phyloP scores from a whole-genome alignment of 2,329 filamentous ascomycete genomes.

The Talaromyces sp. region DNA sequence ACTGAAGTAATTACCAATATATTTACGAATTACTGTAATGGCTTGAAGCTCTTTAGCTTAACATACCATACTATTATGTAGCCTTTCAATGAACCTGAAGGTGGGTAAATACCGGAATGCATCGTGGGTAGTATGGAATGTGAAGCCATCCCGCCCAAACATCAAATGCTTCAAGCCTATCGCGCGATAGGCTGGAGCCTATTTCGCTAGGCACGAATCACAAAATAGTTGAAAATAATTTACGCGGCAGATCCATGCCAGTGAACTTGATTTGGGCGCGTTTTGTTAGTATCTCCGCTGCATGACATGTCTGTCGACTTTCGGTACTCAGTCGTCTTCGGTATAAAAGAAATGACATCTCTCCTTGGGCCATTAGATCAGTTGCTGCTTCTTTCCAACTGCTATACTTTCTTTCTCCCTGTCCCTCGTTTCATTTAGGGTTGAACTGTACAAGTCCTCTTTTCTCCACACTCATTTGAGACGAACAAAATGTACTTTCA shows the following conservation, averaged over 20 bases:
- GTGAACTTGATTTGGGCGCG: background rate
- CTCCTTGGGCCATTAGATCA: background rate
- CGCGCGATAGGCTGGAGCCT: conserved; percentile 15
- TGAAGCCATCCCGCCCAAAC: conserved; percentile 6
- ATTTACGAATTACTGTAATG: background rate
- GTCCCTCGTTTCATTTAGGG: conserved; percentile 11
- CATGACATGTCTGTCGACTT: background rate
- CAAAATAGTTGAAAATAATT: background rate
- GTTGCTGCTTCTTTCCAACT: background rate
- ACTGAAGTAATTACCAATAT: background rate
- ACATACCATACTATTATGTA: background rate
- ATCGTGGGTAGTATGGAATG: conserved; percentile 14
- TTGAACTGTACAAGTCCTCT: background rate
- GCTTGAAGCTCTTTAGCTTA: background rate
- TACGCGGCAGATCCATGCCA: conserved; percentile 20
- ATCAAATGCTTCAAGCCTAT: conserved; percentile 12
- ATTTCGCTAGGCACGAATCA: background rate
- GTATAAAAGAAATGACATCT: conserved; percentile 15
- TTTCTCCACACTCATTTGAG: background rate
- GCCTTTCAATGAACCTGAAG: background rate
- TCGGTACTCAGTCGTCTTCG: background rate
- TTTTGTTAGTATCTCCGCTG: background rate
- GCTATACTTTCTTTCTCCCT: background rate
- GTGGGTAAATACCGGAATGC: conserved; percentile 8
- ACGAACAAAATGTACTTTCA: conserved; percentile 18